Evolutionary conservation across 495 filamentous ascomycete genomes (phyloP).

Genomic region (Lepidopterella palustris): DNA sequence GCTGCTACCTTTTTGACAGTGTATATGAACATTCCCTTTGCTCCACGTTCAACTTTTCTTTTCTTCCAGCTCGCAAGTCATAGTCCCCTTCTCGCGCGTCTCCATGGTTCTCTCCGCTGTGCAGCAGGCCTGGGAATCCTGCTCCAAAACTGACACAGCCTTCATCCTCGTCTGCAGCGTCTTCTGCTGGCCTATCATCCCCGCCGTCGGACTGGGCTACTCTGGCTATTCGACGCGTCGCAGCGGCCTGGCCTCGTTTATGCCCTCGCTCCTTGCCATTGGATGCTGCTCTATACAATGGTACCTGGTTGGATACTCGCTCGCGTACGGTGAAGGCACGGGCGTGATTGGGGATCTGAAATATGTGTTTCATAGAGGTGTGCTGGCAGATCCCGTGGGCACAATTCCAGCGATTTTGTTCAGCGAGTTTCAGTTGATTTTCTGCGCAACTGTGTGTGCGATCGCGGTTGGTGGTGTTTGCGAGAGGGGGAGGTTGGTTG

Average conservation of each 20-base stretch:
- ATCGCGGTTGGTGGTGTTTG: slow-evolving; percentile 28
- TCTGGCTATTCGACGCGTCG: slow-evolving; percentile 43
- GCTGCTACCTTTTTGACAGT: too few species aligned
- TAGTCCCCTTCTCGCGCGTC: background rate
- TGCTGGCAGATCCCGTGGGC: slow-evolving; percentile 40
- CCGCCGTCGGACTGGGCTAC: slow-evolving; percentile 44
- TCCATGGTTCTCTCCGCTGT: slow-evolving; percentile 1
- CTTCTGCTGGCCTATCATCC: slow-evolving; percentile 43
- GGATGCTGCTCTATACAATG: slow-evolving; percentile 43
- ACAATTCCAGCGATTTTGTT: slow-evolving; percentile 31
- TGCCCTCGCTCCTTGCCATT: slow-evolving; percentile 42
- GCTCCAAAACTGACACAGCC: slow-evolving; percentile 28
- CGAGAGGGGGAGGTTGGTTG: slow-evolving; percentile 27
- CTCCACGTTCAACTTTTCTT: background rate
- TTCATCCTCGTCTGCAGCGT: slow-evolving; percentile 44
- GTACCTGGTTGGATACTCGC: slow-evolving; percentile 42
- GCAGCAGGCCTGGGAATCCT: slow-evolving; percentile 24
- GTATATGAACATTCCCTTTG: too few species aligned
- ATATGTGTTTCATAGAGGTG: slow-evolving; percentile 38
- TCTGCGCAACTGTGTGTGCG: slow-evolving; percentile 30
- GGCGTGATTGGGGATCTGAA: slow-evolving; percentile 39
- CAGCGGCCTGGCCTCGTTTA: slow-evolving; percentile 45
- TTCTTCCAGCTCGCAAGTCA: background rate
- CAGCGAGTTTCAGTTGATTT: slow-evolving; percentile 31
- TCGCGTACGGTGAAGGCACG: slow-evolving; percentile 40